Evolutionary conservation across 805 yeast genomes (phyloP).

Genomic region (Spathaspora gorwiae): DNA sequence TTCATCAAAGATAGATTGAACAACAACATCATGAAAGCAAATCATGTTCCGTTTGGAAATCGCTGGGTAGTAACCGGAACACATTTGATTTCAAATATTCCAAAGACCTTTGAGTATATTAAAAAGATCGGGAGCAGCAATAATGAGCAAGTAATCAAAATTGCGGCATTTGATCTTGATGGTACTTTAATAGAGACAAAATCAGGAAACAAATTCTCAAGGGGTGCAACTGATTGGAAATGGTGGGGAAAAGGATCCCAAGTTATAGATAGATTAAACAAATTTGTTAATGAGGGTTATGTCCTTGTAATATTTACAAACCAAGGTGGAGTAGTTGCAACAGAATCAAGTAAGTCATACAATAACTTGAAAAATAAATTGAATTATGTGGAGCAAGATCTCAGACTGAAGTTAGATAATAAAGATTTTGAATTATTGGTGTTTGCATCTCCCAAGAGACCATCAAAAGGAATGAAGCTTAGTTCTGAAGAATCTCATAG

Average conservation of each 20-base stretch:
- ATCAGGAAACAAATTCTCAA: conserved; percentile 56
- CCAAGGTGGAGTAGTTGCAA: conserved; percentile 66
- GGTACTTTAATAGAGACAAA: conserved; percentile 68
- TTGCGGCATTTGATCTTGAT: conserved; percentile 84
- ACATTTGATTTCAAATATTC: conserved; percentile 41
- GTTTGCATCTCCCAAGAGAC: conserved; percentile 62
- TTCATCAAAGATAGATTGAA: background rate
- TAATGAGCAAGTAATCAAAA: conserved; percentile 16
- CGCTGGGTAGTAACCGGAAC: conserved; percentile 32
- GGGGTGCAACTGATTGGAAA: conserved; percentile 69
- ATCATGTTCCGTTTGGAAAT: conserved; percentile 1
- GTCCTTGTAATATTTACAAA: conserved; percentile 74
- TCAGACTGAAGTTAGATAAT: conserved; percentile 17
- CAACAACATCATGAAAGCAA: background rate
- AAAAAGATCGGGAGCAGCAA: conserved; percentile 3
- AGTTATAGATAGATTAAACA: conserved; percentile 19
- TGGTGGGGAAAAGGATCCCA: conserved; percentile 23
- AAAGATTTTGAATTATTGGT: conserved; percentile 30
- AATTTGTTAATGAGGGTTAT: conserved; percentile 20
- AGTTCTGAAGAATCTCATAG: conserved; percentile 30
- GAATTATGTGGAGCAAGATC: conserved; percentile 28
- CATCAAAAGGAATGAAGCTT: conserved; percentile 21
- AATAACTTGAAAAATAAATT: conserved; percentile 41
- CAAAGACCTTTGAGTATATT: conserved; percentile 13
- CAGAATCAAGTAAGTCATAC: conserved; percentile 26